Evolutionary conservation across 176 grass and related monocot genomes (phyloP).

Genomic region (Aegilops sharonensis): DNA sequence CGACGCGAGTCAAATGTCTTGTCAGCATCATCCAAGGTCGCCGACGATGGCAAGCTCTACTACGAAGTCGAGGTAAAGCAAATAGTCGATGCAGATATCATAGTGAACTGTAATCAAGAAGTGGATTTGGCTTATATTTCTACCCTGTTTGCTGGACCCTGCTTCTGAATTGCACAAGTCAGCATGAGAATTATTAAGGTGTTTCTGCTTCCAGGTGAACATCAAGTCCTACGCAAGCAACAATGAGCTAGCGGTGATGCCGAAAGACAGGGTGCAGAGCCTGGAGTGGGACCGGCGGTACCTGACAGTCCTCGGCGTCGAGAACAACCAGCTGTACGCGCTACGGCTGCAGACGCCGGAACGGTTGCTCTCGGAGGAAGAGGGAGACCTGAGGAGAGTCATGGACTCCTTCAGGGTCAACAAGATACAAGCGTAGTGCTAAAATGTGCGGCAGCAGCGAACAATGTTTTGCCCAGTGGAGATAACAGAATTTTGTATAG

Average conservation of each 20-base stretch:
- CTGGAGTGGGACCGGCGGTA: constrained; percentile 91
- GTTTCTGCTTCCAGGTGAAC: constrained; percentile 59
- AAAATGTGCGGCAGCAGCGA: neutral
- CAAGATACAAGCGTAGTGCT: constrained; percentile 20
- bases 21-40: constrained; percentile 58
- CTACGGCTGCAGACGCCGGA: constrained; percentile 80
- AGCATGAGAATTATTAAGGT: neutral
- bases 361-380: constrained; percentile 67
- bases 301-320: constrained; percentile 80
- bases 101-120: neutral
- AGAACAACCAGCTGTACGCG: constrained; percentile 87
- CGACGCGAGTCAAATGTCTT: constrained; percentile 70
- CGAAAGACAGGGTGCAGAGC: constrained; percentile 68
- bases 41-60: constrained; percentile 77
- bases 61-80: constrained; percentile 83
- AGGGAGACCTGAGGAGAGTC: constrained; percentile 67
- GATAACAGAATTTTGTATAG: constrained; percentile 7
- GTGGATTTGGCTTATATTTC: neutral
- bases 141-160: neutral
- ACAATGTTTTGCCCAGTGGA: neutral
- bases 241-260: constrained; percentile 96
- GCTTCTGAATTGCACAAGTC: neutral
- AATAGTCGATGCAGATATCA: neutral
- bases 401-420: constrained; percentile 89
- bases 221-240: constrained; percentile 94